Evolutionary conservation across 2,329 filamentous ascomycete genomes (phyloP).

Genomic region (Nemania serpens): DNA sequence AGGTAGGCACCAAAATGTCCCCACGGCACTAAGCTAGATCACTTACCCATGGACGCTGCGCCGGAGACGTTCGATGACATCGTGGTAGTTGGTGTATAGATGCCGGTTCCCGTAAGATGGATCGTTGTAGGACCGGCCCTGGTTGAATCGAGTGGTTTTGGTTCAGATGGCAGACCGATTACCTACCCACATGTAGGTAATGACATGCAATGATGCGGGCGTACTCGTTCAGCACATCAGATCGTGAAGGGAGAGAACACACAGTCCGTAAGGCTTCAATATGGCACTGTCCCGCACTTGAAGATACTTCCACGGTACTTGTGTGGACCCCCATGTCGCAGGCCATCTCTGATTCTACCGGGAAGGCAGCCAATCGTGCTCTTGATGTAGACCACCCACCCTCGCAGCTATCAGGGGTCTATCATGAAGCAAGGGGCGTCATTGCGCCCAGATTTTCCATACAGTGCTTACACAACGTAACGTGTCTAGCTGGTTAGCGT

Average conservation of each 20-base stretch:
- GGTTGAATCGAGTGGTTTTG: background rate
- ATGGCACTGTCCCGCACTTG: constrained; percentile 26
- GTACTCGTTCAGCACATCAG: constrained; percentile 10
- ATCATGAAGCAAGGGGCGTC: constrained; percentile 38
- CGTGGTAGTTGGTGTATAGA: background rate
- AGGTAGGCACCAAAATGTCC: too few relatives aligned
- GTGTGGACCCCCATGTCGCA: constrained; percentile 33
- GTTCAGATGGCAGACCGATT: constrained; percentile 1
- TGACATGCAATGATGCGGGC: background rate
- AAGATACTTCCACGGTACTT: constrained; percentile 34
- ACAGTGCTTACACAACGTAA: constrained; percentile 23
- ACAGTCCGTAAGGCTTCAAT: constrained; percentile 15
- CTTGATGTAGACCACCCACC: constrained; percentile 23
- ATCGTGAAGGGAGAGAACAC: background rate
- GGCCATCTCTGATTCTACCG: constrained; percentile 32
- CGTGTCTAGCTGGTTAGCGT: constrained; percentile 24
- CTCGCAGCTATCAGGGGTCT: constrained; percentile 36
- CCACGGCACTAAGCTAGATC: background rate
- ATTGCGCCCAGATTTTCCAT: constrained; percentile 28
- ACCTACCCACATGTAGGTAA: background rate
- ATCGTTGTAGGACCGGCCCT: background rate
- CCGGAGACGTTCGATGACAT: background rate
- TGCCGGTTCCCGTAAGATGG: background rate
- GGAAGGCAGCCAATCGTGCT: constrained; percentile 38
- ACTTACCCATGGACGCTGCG: background rate